Conservation (phyloP, 352 stramenopile species). For the Saprolegnia parasitica region DNA sequence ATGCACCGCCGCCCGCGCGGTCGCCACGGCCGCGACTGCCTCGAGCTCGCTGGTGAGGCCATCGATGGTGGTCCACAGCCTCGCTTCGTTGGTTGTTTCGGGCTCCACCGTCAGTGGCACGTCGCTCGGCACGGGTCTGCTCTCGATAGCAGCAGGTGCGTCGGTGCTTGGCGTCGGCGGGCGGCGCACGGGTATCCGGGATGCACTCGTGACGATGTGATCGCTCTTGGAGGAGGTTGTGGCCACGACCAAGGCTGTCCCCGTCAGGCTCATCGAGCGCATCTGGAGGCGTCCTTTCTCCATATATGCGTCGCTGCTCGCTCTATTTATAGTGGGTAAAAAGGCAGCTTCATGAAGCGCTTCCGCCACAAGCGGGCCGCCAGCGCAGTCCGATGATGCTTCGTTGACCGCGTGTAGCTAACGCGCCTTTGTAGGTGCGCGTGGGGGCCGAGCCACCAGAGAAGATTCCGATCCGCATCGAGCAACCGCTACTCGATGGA, state of each 20-base stretch:
- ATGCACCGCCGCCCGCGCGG: background rate
- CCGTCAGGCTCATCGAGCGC: background rate
- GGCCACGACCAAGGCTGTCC: background rate
- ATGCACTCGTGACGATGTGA: background rate
- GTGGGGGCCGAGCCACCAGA: background rate
- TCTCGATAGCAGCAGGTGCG: background rate
- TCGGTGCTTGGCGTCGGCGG: background rate
- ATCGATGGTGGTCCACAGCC: background rate
- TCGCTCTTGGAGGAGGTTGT: background rate
- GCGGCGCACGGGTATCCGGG: background rate
- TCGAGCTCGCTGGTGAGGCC: background rate
- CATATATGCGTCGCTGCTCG: too few relatives aligned
- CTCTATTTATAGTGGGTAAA: too few relatives aligned
- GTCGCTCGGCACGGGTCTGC: background rate
- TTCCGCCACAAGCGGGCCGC: background rate
- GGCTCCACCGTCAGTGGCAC: background rate
- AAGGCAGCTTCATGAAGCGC: too few relatives aligned
- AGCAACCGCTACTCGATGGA: background rate
- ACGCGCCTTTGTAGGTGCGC: background rate
- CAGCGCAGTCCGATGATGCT: background rate
- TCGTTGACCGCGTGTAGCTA: background rate
- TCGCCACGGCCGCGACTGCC: background rate
- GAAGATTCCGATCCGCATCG: conserved; percentile 9
- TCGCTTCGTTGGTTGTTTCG: background rate
- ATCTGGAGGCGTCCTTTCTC: background rate